Percentiles rank a stretch among this genome's conserved stretches.
Evolutionary conservation across 2,329 filamentous ascomycete species (phyloP).

Genomic region (Onygenales sp.): DNA sequence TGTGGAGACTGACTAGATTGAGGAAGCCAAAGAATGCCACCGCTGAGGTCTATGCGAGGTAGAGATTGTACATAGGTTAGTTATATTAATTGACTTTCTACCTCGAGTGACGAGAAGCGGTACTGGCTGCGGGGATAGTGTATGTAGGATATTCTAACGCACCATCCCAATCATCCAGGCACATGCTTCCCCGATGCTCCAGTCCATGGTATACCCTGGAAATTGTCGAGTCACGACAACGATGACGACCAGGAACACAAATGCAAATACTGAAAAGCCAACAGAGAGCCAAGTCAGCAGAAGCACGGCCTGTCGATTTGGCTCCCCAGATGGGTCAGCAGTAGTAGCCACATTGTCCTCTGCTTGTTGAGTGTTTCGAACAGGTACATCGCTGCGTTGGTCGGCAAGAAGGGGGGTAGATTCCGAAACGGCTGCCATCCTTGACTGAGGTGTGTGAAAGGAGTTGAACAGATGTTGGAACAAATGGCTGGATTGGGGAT

Average conservation of each 20-base stretch:
- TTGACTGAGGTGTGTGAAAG: too few species aligned
- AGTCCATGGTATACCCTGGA: not conserved
- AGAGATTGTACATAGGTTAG: not conserved
- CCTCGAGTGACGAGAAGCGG: not conserved
- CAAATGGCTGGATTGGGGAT: too few species aligned
- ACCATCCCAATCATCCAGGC: not conserved
- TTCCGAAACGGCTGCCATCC: too few species aligned
- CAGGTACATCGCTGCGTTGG: too few species aligned
- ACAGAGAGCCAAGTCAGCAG: not conserved
- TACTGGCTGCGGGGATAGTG: not conserved
- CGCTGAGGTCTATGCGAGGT: not conserved
- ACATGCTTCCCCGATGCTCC: not conserved
- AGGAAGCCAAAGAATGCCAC: not conserved
- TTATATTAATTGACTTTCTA: not conserved
- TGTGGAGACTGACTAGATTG: not conserved
- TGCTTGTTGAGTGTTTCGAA: too few species aligned
- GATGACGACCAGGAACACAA: not conserved
- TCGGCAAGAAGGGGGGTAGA: too few species aligned
- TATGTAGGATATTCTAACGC: not conserved
- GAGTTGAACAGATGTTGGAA: too few species aligned
- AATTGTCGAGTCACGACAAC: not conserved
- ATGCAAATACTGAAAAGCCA: not conserved
- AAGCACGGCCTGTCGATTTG: not conserved
- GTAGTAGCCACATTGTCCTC: not conserved
- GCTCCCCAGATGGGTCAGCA: not conserved